Percentiles rank a stretch among this genome's conserved stretches.
These are phyloP conservation scores for Ustilaginoidea virens DNA, from an alignment of 2,329 filamentous ascomycete species.

Conservation along the genomic window DNA sequence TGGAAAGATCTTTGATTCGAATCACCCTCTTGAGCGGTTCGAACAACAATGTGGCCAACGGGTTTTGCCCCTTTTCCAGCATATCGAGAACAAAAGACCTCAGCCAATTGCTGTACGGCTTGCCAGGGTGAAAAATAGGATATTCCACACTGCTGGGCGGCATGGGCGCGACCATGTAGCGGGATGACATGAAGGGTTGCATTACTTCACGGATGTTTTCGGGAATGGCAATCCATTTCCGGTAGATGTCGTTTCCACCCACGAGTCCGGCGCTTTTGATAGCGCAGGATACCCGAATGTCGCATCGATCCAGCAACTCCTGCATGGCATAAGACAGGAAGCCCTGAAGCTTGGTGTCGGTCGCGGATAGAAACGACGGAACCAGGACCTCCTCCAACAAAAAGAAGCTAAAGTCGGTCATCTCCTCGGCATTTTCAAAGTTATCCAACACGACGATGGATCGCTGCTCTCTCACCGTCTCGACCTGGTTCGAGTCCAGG, in stretches of 20 bases:
- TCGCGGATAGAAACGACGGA: slow-evolving; percentile 79
- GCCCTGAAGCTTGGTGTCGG: slow-evolving; percentile 74
- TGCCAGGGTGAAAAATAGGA: slow-evolving; percentile 57
- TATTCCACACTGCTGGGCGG: slow-evolving; percentile 45
- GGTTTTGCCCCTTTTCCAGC: slow-evolving; percentile 59
- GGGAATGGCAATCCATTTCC: slow-evolving; percentile 65
- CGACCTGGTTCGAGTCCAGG: slow-evolving; percentile 78
- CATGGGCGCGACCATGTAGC: slow-evolving; percentile 57
- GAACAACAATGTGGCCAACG: slow-evolving; percentile 64
- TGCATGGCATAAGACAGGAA: slow-evolving; percentile 94
- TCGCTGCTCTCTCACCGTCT: slow-evolving; percentile 60
- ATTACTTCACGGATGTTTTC: slow-evolving; percentile 65
- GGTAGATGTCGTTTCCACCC: slow-evolving; percentile 44
- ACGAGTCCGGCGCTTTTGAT: slow-evolving; percentile 21
- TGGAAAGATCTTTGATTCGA: slow-evolving; percentile 69
- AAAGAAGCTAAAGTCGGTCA: slow-evolving; percentile 72
- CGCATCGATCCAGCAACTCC: slow-evolving; percentile 65
- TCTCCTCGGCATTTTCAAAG: slow-evolving; percentile 64
- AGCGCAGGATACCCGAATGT: slow-evolving; percentile 45
- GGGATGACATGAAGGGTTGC: slow-evolving; percentile 77
- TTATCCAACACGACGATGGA: slow-evolving; percentile 82
- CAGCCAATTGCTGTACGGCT: slow-evolving; percentile 69
- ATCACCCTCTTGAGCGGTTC: slow-evolving; percentile 70
- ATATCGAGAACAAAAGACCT: slow-evolving; percentile 68
- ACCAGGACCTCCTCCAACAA: slow-evolving; percentile 78